phyloP scores from a whole-genome alignment of 768 basidiomycete genomes.

The Cyclocybe aegerita region DNA sequence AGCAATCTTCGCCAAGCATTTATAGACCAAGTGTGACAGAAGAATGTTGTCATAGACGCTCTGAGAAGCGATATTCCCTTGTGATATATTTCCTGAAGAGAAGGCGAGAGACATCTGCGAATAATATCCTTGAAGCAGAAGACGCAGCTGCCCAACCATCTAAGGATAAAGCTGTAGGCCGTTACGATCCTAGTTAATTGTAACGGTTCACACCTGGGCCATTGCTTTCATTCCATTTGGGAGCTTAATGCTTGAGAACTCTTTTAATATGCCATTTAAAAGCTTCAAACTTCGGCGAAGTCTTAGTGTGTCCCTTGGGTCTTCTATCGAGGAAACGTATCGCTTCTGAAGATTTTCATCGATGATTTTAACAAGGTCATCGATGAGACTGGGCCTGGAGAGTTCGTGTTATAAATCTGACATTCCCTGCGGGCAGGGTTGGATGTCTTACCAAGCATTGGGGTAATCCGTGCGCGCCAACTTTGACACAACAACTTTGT shows the following conservation, averaged over 20 bases:
- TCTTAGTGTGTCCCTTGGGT: constrained; percentile 44
- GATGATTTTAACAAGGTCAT: constrained; percentile 54
- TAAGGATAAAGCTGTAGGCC: constrained; percentile 21
- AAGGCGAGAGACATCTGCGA: constrained; percentile 45
- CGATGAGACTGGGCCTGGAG: constrained; percentile 59
- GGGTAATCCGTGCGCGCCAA: constrained; percentile 81
- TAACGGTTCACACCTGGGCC: constrained; percentile 45
- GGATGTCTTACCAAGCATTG: constrained; percentile 54
- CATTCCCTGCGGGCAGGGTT: neutral
- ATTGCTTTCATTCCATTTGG: constrained; percentile 64
- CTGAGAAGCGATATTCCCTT: constrained; percentile 42
- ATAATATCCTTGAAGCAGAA: constrained; percentile 62
- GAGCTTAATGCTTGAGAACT: constrained; percentile 71
- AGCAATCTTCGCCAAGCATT: constrained; percentile 69
- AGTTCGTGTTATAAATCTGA: neutral
- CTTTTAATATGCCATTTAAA: constrained; percentile 67
- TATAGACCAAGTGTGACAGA: constrained; percentile 71
- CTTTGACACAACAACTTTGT: constrained; percentile 72
- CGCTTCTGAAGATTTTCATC: constrained; percentile 51
- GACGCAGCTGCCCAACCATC: constrained; percentile 56
- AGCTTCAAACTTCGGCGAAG: constrained; percentile 64
- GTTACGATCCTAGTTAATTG: neutral
- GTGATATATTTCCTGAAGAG: constrained; percentile 36
- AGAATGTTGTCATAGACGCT: constrained; percentile 39
- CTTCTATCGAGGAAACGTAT: constrained; percentile 38